Conservation (phyloP, 2,329 filamentous ascomycete species). For the Colletotrichum horii region DNA sequence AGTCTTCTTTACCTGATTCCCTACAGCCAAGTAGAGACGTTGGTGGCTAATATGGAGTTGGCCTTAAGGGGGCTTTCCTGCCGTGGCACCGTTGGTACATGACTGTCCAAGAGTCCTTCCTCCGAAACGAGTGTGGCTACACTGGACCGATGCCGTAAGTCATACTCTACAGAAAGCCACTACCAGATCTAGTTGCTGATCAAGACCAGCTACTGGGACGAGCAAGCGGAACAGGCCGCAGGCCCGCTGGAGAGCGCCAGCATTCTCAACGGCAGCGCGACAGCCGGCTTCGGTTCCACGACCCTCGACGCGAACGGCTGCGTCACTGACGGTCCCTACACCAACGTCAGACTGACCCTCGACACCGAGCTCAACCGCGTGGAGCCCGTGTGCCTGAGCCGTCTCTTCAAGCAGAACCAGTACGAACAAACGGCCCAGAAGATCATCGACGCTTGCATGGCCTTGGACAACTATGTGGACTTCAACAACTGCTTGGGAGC, state of each 20-base stretch:
- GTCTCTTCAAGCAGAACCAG: not conserved
- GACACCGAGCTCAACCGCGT: not conserved
- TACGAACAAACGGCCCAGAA: not conserved
- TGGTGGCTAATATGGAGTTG: not conserved
- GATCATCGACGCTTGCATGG: constrained; percentile 6
- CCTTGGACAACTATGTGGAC: not conserved
- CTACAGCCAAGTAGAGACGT: too few relatives aligned
- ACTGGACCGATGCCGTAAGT: constrained; percentile 36
- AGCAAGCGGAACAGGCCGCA: constrained; percentile 11
- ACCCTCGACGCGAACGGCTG: constrained; percentile 22
- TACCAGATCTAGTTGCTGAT: not conserved
- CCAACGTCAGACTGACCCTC: not conserved
- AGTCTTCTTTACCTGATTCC: not conserved
- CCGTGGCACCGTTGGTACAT: constrained; percentile 40
- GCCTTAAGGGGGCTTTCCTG: constrained; percentile 29
- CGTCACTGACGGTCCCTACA: constrained; percentile 28
- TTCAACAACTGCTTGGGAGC: constrained; percentile 9
- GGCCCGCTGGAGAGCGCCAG: constrained; percentile 24
- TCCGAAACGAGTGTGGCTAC: constrained; percentile 36
- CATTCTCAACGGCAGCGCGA: constrained; percentile 31
- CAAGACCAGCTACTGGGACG: constrained; percentile 8
- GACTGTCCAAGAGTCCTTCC: constrained; percentile 32
- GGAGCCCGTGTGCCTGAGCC: not conserved
- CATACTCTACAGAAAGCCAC: constrained; percentile 20
- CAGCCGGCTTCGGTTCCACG: constrained; percentile 32